Base-by-base conservation (phyloP, 495 filamentous ascomycete species). In the Corynascus novoguineensis region DNA sequence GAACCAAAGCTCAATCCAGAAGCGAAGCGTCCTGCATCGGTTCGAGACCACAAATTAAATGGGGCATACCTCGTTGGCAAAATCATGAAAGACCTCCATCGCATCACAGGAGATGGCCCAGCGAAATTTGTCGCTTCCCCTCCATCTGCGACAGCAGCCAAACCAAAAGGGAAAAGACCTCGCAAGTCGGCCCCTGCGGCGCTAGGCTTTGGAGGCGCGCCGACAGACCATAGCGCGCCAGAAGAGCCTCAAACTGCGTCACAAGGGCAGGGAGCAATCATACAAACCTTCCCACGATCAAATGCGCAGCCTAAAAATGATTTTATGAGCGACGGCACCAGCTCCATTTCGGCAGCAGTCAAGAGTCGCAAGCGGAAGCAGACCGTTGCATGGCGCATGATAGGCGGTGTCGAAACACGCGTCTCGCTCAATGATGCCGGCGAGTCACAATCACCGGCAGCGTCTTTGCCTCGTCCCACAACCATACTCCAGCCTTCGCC, bases 301-400 rank as follows among this genome's bases (percentile, higher is more conserved):
- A 21, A 24, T 22, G 32, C 25, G 15, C 3, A 19, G 0, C 9
- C 14, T 22, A 4, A 25, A 34, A 22, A 27, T 5, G 24, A 57
- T 11, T 14, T 29, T n/a, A 0, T n/a, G 32, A 8, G 14, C 27
- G 21, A 38, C 14, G 34, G 37, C 29, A 54, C 53, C 12, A 46
- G 57, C 53, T 76, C 74, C 14, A 75, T 73, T 27, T 67, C 68
- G 4, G 64, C 66, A 5, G 64, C 67, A 19, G 72, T 75, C 44
- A 77, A 77, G 51, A 61, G 57, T 35, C 71, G 73, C 32, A 72
- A 70, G 55, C 68, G 74, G 48, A 77, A 76, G 45, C 58, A 61
- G 17, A 51, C 58, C 1, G 50, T 66, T 12, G 46, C 62, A 17
- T 72, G 70, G 62, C 73, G 74, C 38, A 67, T 71, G 35, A 62